These are phyloP conservation scores for Neolentinus lepideus DNA, from an alignment of 1,284 basidiomycete genomes.

Conservation along the genomic window DNA sequence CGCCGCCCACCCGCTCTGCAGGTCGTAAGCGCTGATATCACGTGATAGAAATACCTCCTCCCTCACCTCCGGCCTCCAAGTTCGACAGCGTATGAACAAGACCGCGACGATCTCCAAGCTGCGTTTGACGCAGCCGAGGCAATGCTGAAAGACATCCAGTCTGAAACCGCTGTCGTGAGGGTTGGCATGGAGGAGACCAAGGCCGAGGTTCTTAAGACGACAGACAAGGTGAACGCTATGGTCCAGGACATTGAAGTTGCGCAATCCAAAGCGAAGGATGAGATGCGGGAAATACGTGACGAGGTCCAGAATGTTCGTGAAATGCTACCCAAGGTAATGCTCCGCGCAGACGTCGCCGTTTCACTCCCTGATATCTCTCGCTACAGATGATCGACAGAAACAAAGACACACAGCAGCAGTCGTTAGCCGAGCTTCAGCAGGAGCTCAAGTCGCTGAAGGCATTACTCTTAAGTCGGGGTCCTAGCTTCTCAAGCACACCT, in stretches of 20 bases:
- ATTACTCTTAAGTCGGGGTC: slow-evolving; percentile 76
- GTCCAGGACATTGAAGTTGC: slow-evolving; percentile 75
- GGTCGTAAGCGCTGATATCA: background rate
- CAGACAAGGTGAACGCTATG: slow-evolving; percentile 74
- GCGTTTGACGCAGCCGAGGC: slow-evolving; percentile 93
- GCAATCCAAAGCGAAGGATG: slow-evolving; percentile 76
- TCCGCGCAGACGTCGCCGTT: background rate
- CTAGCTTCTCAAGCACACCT: slow-evolving; percentile 40
- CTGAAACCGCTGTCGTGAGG: slow-evolving; percentile 68
- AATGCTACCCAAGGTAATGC: slow-evolving; percentile 79
- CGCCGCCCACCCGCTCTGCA: background rate
- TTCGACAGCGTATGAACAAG: slow-evolving; percentile 84
- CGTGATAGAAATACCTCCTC: slow-evolving; percentile 76
- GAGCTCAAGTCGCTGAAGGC: slow-evolving; percentile 95
- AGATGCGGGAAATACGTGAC: slow-evolving; percentile 88
- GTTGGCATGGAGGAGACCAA: slow-evolving; percentile 79
- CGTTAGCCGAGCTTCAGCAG: slow-evolving; percentile 81
- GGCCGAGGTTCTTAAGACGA: slow-evolving; percentile 69
- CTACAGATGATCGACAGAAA: slow-evolving; percentile 90
- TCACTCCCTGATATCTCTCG: slow-evolving; percentile 5
- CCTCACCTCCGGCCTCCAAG: slow-evolving; percentile 91
- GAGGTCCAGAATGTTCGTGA: slow-evolving; percentile 89
- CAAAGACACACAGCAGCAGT: slow-evolving; percentile 75
- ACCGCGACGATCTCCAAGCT: slow-evolving; percentile 77
- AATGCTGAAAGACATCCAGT: slow-evolving; percentile 77